Base-by-base conservation (phyloP, 2,329 filamentous ascomycete genomes). In the Fusarium acutatum region DNA sequence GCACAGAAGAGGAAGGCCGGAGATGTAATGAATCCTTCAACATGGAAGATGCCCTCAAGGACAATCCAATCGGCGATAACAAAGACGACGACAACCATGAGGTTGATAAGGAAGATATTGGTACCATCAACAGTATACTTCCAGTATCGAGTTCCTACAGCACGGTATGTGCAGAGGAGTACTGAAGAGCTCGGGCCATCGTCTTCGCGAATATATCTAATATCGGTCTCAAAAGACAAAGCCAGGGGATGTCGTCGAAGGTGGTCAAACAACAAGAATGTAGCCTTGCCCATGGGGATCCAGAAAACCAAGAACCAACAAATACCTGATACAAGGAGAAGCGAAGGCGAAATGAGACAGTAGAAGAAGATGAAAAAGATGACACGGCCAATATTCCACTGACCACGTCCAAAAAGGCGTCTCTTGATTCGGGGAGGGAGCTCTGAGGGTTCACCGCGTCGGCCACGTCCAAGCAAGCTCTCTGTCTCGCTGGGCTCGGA, bases 91-190 rank as follows among this genome's bases (percentile, higher is more conserved):
- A 99, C 90, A 18, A 91, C 93, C 84, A 98, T 94, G 64, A 99
- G 89, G 81, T 99, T 99, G 86, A 99, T 98, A 75, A 99, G 90
- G 84, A 99, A 98, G 80, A 99, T 97, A 83, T 99, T 99, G 69
- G 96, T 99, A 62, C 96, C 97, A 80, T 99, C 96, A 66, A 99
- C 88, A 8, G 96, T 99, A 84, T 99, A 99, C 84, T 99, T 99
- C 96, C 97, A 99, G 86, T 99, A 99, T 82, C 96, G 96, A 75
- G 91, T 87, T 18, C 96, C 96, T 18, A 97, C 96, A 47, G 96
- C 96, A 66, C 97, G 93, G 84, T 99, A 99, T 11, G 96, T 99
- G 87, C 96, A 99, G 38, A 99, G 88, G 24, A 99, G 86, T 69
- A 99, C 96, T 17, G 95, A 96, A 22, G 93, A 93, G 50, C 94